phyloP scores from a whole-genome alignment of 2,329 filamentous ascomycete genomes.

The Aspergillus glaucus region DNA sequence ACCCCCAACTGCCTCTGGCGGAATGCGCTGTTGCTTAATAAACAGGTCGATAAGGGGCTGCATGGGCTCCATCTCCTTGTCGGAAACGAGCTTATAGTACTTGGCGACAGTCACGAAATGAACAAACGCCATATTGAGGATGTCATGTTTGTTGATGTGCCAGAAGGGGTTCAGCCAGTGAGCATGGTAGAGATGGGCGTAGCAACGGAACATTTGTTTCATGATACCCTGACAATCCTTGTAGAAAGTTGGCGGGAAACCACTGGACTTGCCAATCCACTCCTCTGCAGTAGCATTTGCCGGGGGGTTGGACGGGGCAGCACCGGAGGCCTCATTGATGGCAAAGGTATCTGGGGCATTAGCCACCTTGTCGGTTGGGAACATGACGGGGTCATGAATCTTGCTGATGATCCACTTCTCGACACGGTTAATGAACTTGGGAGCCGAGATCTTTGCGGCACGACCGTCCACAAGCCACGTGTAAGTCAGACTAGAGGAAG shows the following conservation, averaged over 20 bases:
- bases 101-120: constrained; percentile 78
- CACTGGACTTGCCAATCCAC: constrained; percentile 87
- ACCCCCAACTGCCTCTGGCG: constrained; percentile 52
- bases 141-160: constrained; percentile 64
- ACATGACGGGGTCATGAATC: constrained; percentile 81
- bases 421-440: constrained; percentile 90
- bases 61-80: constrained; percentile 92
- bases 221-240: constrained; percentile 90
- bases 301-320: constrained; percentile 46
- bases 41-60: constrained; percentile 88
- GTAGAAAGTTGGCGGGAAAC: constrained; percentile 85
- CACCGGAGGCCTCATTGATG: constrained; percentile 48
- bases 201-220: constrained; percentile 97
- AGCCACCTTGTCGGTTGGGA: constrained; percentile 75
- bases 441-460: constrained; percentile 85
- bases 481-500: constrained; percentile 68
- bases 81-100: constrained; percentile 74
- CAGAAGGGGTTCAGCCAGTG: constrained; percentile 84
- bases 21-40: constrained; percentile 82
- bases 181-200: constrained; percentile 95
- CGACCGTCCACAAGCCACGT: constrained; percentile 89
- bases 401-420: constrained; percentile 97
- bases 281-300: constrained; percentile 57
- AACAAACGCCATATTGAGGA: constrained; percentile 80
- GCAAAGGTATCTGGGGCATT: constrained; percentile 51